These are phyloP conservation scores for Vigna mungo DNA, from an alignment of 306 rosid species.

Conservation along the genomic window DNA sequence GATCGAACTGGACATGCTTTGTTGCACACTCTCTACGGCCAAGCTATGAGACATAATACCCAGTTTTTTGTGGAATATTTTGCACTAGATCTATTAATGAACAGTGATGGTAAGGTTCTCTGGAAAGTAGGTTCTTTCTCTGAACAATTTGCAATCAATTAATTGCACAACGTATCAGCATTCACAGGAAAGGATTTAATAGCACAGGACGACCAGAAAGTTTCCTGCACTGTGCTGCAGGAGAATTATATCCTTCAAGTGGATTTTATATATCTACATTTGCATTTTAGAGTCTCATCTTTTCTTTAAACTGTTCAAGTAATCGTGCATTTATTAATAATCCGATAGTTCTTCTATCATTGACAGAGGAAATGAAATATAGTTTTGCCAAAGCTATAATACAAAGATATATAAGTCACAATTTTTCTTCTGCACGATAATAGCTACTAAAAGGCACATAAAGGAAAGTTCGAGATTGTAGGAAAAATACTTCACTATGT, in stretches of 20 bases:
- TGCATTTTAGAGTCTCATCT: neutral
- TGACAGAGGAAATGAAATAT: neutral
- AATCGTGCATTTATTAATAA: constrained; percentile 3
- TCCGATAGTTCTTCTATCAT: neutral
- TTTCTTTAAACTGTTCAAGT: neutral
- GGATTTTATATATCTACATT: constrained; percentile 6
- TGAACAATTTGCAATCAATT: constrained; percentile 2
- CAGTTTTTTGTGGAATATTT: constrained; percentile 94
- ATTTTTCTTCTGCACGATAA: constrained; percentile 19
- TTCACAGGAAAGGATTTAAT: neutral
- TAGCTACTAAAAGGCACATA: constrained; percentile 38
- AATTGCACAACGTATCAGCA: constrained; percentile 11
- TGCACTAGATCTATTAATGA: constrained; percentile 85
- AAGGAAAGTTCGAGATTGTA: neutral
- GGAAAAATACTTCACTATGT: neutral
- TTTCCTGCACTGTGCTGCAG: neutral
- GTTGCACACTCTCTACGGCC: constrained; percentile 91
- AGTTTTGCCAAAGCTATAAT: constrained; percentile 56
- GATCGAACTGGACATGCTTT: constrained; percentile 97
- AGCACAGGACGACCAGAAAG: neutral
- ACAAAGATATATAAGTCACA: constrained; percentile 25
- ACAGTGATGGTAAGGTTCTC: constrained; percentile 72
- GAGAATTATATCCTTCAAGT: neutral
- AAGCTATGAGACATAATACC: constrained; percentile 94
- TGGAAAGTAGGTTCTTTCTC: neutral